Conservation (phyloP, 495 filamentous ascomycete species). For the Aspergillus saccharolyticus region DNA sequence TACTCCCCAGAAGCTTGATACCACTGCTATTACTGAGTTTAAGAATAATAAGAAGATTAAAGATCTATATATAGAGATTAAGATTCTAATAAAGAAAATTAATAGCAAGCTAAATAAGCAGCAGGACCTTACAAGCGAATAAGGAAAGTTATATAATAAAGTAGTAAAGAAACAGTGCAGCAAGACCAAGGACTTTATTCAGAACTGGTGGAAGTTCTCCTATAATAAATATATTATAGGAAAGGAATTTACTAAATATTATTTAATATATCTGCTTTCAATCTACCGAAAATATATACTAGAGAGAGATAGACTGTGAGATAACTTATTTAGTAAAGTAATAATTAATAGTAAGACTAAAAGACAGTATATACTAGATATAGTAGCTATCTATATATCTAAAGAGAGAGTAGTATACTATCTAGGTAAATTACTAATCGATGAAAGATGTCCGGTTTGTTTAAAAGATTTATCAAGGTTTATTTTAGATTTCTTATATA, state of each 20-base stretch:
- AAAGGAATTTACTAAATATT: conserved; percentile 6
- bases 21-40: conserved; percentile 3
- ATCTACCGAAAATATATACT: conserved; percentile 11
- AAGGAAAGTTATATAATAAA: conserved; percentile 6
- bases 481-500: neutral
- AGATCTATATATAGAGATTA: neutral
- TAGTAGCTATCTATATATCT: conserved; percentile 5
- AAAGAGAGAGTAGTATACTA: conserved; percentile 7
- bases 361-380: conserved; percentile 7
- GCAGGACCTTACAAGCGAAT: neutral
- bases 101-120: neutral
- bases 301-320: neutral
- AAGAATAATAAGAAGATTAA: conserved; percentile 4
- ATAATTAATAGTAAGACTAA: conserved; percentile 4
- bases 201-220: conserved; percentile 3
- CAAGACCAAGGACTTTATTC: conserved; percentile 9
- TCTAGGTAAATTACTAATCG: neutral
- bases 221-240: conserved; percentile 11
- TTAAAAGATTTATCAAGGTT: neutral
- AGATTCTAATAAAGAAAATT: neutral
- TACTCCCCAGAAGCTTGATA: conserved; percentile 8
- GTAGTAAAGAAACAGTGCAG: neutral
- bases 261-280: conserved; percentile 4
- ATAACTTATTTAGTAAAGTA: conserved; percentile 4
- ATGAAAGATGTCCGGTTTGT: neutral